Conservation (phyloP, 495 filamentous ascomycete species). For the Neurospora sp. region DNA sequence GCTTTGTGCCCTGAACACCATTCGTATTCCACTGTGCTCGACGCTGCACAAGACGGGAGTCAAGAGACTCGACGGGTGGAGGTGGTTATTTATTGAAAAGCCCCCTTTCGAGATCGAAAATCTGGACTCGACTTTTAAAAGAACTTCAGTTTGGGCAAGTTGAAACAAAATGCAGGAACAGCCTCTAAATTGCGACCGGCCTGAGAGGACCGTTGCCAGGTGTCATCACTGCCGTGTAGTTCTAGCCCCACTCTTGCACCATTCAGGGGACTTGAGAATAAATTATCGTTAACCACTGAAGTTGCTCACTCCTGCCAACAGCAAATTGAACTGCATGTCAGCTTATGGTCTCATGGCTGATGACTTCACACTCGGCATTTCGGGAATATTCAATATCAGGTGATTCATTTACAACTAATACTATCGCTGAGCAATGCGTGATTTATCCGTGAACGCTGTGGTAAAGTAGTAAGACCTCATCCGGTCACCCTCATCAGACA, state of each 20-base stretch:
- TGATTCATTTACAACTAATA: not conserved
- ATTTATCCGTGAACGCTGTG: not conserved
- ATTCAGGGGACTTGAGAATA: not conserved
- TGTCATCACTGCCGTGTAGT: not conserved
- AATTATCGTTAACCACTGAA: not conserved
- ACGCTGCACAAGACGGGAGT: not conserved
- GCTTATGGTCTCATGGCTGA: not conserved
- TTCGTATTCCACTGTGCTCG: not conserved
- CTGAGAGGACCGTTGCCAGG: not conserved
- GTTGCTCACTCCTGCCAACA: not conserved
- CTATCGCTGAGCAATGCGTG: not conserved
- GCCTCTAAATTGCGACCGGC: not conserved
- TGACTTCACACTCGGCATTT: not conserved
- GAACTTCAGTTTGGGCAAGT: not conserved
- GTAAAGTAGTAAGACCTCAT: not conserved
- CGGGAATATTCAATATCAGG: too few relatives aligned
- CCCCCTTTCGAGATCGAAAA: not conserved
- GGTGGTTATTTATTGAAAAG: not conserved
- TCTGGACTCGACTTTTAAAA: not conserved
- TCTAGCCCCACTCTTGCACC: not conserved
- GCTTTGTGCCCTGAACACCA: conserved; percentile 1
- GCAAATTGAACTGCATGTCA: not conserved
- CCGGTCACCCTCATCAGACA: not conserved
- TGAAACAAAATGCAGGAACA: not conserved
- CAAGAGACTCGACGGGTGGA: not conserved